phyloP scores from a whole-genome alignment of 2,329 filamentous ascomycete species.

The Colletotrichum sidae region DNA sequence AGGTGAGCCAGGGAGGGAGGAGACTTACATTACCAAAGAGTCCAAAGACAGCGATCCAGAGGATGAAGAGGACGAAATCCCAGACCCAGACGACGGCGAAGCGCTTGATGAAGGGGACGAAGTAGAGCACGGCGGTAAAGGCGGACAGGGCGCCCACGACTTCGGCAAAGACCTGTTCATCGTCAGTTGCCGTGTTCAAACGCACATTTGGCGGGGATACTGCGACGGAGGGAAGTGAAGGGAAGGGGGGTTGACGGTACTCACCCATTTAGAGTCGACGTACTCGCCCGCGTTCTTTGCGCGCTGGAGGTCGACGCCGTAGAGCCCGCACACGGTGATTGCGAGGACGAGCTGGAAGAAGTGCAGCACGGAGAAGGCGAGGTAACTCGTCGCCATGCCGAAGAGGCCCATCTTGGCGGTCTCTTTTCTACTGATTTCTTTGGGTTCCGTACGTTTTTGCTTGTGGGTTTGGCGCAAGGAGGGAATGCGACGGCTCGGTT shows the following conservation, averaged over 20 bases:
- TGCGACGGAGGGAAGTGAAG: too few relatives aligned
- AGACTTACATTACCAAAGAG: slow-evolving; percentile 75
- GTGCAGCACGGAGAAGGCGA: slow-evolving; percentile 73
- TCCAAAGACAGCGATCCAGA: slow-evolving; percentile 87
- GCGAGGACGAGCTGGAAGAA: slow-evolving; percentile 82
- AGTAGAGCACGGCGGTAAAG: slow-evolving; percentile 73
- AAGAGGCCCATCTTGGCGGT: slow-evolving; percentile 56
- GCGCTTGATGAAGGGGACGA: slow-evolving; percentile 70
- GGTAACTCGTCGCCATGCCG: slow-evolving; percentile 58
- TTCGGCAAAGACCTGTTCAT: slow-evolving; percentile 74
- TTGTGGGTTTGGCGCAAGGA: too few relatives aligned
- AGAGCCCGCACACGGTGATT: slow-evolving; percentile 82
- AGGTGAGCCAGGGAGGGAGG: neutral
- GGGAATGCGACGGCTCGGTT: too few relatives aligned
- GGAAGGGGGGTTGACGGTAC: slow-evolving; percentile 37
- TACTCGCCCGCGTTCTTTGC: slow-evolving; percentile 62
- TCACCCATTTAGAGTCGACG: slow-evolving; percentile 77
- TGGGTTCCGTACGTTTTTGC: neutral
- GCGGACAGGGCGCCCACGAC: slow-evolving; percentile 75
- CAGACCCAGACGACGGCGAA: slow-evolving; percentile 70
- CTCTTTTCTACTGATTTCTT: neutral
- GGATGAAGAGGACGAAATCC: slow-evolving; percentile 78
- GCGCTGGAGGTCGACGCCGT: slow-evolving; percentile 74
- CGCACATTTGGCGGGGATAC: neutral
- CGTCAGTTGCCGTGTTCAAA: neutral